These are phyloP conservation scores for Ophidiomyces ophidiicola DNA, from an alignment of 2,329 filamentous ascomycete genomes.

Conservation along the genomic window DNA sequence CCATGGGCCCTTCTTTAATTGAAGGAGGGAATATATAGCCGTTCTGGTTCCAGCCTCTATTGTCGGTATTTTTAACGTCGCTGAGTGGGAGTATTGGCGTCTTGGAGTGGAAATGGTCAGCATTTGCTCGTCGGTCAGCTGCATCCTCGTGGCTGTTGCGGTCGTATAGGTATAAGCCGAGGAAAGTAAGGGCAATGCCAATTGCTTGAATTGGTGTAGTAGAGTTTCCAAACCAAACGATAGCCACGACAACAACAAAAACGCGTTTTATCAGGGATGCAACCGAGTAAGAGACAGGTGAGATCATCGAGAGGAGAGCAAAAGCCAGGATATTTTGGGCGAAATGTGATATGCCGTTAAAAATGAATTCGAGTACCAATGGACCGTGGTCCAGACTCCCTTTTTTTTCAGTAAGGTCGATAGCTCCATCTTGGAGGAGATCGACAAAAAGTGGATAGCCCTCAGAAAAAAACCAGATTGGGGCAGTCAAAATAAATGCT, in stretches of 20 bases:
- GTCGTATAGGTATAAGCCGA: conserved; percentile 92
- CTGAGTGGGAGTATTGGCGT: conserved; percentile 56
- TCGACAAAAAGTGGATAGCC: conserved; percentile 66
- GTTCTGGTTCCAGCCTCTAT: conserved; percentile 28
- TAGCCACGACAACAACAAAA: conserved; percentile 88
- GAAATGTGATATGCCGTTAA: conserved; percentile 96
- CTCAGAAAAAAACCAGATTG: conserved; percentile 89
- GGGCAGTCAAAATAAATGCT: conserved; percentile 75
- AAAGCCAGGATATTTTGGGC: conserved; percentile 94
- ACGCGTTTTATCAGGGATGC: conserved; percentile 94
- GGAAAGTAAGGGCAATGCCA: conserved; percentile 77
- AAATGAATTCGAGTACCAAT: conserved; percentile 70
- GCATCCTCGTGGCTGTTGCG: conserved; percentile 79
- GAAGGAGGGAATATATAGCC: conserved; percentile 25
- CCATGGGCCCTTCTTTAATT: conserved; percentile 8
- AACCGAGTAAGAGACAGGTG: conserved; percentile 92
- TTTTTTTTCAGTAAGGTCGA: conserved; percentile 64
- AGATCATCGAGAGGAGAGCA: conserved; percentile 79
- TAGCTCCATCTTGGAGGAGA: conserved; percentile 66
- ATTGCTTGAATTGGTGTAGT: conserved; percentile 72
- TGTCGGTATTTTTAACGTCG: conserved; percentile 28
- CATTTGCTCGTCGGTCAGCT: conserved; percentile 63
- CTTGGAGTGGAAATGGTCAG: conserved; percentile 49
- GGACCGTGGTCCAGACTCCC: conserved; percentile 54
- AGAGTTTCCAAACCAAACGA: conserved; percentile 88